These are phyloP conservation scores for Aspergillus sp. DNA, from an alignment of 2,329 filamentous ascomycete genomes.

Conservation along the genomic window DNA sequence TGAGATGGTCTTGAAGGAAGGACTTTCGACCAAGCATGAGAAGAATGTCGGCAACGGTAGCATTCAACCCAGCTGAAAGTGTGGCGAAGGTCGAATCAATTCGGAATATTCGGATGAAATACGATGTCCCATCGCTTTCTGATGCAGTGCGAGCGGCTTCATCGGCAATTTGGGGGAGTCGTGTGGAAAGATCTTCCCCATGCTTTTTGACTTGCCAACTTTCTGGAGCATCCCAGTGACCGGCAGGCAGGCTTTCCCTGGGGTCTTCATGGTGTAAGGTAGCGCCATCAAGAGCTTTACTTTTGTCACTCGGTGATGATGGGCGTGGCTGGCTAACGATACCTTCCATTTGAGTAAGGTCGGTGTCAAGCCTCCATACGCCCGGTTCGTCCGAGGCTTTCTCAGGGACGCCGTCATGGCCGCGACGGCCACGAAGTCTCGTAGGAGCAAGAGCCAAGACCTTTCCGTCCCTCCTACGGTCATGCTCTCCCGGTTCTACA, in stretches of 20 bases:
- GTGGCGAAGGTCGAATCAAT: slow-evolving; percentile 93
- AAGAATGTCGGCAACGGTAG: slow-evolving; percentile 81
- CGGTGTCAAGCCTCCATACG: slow-evolving; percentile 77
- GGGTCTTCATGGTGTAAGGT: slow-evolving; percentile 22
- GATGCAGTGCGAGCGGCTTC: slow-evolving; percentile 65
- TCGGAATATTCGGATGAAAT: slow-evolving; percentile 93
- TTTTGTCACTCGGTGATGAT: slow-evolving; percentile 63
- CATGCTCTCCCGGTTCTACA: slow-evolving; percentile 27
- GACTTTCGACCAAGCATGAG: slow-evolving; percentile 92
- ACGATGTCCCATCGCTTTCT: slow-evolving; percentile 70
- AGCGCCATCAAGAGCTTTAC: slow-evolving; percentile 28
- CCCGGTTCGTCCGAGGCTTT: slow-evolving; percentile 50
- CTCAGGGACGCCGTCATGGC: slow-evolving; percentile 14
- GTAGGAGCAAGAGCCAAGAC: slow-evolving; percentile 25
- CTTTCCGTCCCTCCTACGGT: slow-evolving; percentile 36
- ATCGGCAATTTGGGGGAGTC: slow-evolving; percentile 50
- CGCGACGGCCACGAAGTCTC: slow-evolving; percentile 30
- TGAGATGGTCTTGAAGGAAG: slow-evolving; percentile 80
- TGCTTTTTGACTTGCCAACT: slow-evolving; percentile 86
- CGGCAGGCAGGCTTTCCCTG: slow-evolving; percentile 35
- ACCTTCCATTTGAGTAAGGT: slow-evolving; percentile 85
- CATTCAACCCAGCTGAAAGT: slow-evolving; percentile 75
- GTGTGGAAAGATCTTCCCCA: slow-evolving; percentile 31
- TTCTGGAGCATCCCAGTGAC: slow-evolving; percentile 87
- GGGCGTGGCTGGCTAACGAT: slow-evolving; percentile 69